Conservation (phyloP, 2,329 filamentous ascomycete genomes). For the Colletotrichum lupini region DNA sequence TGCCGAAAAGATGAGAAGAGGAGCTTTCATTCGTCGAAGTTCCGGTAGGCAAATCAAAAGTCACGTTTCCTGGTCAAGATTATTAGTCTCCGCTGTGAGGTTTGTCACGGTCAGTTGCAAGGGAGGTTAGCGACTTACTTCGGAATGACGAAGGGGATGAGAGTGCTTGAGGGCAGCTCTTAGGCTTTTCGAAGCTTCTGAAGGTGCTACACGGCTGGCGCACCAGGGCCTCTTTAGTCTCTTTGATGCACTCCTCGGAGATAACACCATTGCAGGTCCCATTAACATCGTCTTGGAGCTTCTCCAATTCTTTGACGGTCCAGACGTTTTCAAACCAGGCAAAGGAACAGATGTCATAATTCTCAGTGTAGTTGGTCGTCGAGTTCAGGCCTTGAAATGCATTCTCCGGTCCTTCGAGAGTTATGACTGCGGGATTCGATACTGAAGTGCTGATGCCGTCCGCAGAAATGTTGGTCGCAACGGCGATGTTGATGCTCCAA, state of each 20-base stretch:
- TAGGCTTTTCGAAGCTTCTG: background rate
- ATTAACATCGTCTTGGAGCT: background rate
- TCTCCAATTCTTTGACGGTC: background rate
- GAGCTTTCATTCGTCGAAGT: background rate
- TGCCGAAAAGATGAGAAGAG: background rate
- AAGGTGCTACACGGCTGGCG: background rate
- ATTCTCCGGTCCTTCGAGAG: background rate
- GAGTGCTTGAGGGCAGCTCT: background rate
- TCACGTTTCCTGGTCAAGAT: background rate
- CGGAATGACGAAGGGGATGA: background rate
- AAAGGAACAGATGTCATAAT: background rate
- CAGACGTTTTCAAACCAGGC: background rate
- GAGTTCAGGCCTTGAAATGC: background rate
- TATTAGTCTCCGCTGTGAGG: background rate
- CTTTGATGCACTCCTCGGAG: background rate
- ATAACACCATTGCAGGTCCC: background rate
- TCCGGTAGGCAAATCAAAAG: background rate
- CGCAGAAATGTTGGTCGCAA: constrained; percentile 22
- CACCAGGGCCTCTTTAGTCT: background rate
- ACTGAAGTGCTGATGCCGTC: background rate
- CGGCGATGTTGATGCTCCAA: constrained; percentile 20
- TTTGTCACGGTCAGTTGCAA: background rate
- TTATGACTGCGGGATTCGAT: background rate
- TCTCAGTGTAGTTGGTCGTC: background rate
- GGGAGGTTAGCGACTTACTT: background rate